A percentile compares a stretch with the other conserved stretches of the same genome.
Conservation (phyloP, 768 basidiomycete species). For the Fomitopsis serialis region DNA sequence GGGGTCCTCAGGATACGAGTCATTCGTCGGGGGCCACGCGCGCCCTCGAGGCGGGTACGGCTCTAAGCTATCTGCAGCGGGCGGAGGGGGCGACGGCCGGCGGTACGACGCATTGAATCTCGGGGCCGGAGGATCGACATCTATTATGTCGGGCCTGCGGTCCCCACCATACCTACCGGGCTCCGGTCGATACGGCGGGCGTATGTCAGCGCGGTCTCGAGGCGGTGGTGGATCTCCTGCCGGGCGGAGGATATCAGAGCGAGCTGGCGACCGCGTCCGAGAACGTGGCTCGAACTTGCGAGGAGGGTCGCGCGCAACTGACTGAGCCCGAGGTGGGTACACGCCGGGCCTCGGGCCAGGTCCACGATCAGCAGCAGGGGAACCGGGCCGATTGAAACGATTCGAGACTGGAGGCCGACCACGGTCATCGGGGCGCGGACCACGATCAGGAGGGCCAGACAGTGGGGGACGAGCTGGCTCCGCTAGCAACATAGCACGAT, state of each 20-base stretch:
- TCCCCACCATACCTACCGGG: constrained; percentile 18
- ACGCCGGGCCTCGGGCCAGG: constrained; percentile 2
- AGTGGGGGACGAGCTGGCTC: constrained; percentile 12
- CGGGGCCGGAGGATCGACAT: constrained; percentile 15
- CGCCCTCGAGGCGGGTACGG: constrained; percentile 7
- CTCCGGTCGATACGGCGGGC: constrained; percentile 10
- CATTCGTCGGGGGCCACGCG: constrained; percentile 15
- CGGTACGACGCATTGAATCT: constrained; percentile 13
- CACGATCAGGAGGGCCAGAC: constrained; percentile 5
- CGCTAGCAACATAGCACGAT: constrained; percentile 6
- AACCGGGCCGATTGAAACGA: constrained; percentile 7
- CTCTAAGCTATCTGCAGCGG: constrained; percentile 3
- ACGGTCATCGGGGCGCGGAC: constrained; percentile 18
- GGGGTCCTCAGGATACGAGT: constrained; percentile 13
- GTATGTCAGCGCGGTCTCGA: constrained; percentile 6
- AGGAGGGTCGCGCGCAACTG: constrained; percentile 19
- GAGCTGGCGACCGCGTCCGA: constrained; percentile 8
- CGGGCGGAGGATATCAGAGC: constrained; percentile 5
- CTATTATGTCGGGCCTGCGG: constrained; percentile 18
- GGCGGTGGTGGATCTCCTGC: constrained; percentile 1
- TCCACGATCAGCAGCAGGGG: constrained; percentile 3
- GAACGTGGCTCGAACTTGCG: constrained; percentile 14
- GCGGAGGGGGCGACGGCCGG: constrained; percentile 16
- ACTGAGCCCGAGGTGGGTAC: constrained; percentile 14
- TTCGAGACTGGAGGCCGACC: constrained; percentile 16